Evolutionary conservation across 345 rosid species (phyloP).

Genomic region (Dipteronia dyeriana): DNA sequence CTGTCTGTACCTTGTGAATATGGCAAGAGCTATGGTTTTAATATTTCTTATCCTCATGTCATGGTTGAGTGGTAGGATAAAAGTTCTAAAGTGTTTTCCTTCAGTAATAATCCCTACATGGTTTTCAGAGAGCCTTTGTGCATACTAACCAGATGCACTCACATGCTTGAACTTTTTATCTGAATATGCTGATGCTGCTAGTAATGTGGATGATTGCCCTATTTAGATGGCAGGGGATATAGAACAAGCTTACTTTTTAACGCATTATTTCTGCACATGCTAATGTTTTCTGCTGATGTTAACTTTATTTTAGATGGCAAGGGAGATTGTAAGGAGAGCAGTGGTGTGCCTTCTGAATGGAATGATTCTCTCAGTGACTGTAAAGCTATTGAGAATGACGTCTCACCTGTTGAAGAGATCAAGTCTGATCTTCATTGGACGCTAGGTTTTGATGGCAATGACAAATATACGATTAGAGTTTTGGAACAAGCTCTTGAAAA

Average conservation of each 20-base stretch:
- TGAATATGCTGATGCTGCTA: too few relatives aligned
- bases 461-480: conserved; percentile 30
- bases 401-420: conserved; percentile 22
- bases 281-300: conserved; percentile 14
- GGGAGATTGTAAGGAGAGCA: conserved; percentile 36
- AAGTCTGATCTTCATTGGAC: conserved; percentile 29
- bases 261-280: neutral
- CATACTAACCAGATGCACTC: neutral
- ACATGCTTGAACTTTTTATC: neutral
- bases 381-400: conserved; percentile 30
- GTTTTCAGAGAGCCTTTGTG: neutral
- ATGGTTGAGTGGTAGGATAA: neutral
- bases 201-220: too few relatives aligned
- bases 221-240: too few relatives aligned
- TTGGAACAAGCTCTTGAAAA: conserved; percentile 49
- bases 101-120: neutral
- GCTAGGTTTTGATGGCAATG: conserved; percentile 29
- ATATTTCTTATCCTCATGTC: neutral
- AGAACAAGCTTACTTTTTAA: neutral
- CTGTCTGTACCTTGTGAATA: neutral
- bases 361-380: conserved; percentile 26
- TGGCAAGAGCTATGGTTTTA: neutral
- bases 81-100: neutral
- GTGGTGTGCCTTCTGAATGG: conserved; percentile 27
- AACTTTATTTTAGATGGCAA: conserved; percentile 37